These are phyloP conservation scores for Sonneratia alba DNA, from an alignment of 345 rosid species.

Conservation along the genomic window DNA sequence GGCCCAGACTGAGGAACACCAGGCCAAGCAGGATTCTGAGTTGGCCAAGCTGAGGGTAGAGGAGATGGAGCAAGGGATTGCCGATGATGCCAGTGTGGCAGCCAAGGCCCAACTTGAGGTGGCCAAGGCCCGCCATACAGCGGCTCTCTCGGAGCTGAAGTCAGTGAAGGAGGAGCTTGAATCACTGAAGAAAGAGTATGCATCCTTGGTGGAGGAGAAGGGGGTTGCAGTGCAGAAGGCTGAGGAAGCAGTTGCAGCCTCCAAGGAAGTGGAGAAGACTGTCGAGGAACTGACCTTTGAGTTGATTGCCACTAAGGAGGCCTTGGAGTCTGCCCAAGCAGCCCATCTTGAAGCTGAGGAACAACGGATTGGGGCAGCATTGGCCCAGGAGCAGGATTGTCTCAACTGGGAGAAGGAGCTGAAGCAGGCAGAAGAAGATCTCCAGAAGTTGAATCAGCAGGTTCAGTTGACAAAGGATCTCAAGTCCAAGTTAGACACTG, in stretches of 20 bases:
- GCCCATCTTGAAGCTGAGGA: constrained; percentile 95
- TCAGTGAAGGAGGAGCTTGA: constrained; percentile 64
- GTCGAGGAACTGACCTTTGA: constrained; percentile 87
- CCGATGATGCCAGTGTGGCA: constrained; percentile 80
- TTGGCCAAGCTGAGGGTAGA: constrained; percentile 81
- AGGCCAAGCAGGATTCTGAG: constrained; percentile 88
- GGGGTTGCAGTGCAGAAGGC: constrained; percentile 57
- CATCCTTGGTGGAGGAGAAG: constrained; percentile 49
- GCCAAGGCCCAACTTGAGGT: constrained; percentile 94
- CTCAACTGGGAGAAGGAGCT: constrained; percentile 78
- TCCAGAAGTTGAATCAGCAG: constrained; percentile 60
- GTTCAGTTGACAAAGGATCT: constrained; percentile 62
- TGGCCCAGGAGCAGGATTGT: constrained; percentile 75
- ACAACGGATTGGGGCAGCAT: constrained; percentile 66
- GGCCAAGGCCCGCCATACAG: constrained; percentile 67
- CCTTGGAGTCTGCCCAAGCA: constrained; percentile 80
- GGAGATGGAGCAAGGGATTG: constrained; percentile 91
- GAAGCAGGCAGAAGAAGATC: constrained; percentile 77
- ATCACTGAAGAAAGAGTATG: constrained; percentile 38
- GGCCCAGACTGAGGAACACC: constrained; percentile 83
- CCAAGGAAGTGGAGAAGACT: constrained; percentile 79
- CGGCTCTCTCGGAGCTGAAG: constrained; percentile 65
- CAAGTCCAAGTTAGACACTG: constrained; percentile 52
- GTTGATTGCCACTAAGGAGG: constrained; percentile 69
- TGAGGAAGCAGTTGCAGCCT: constrained; percentile 51